Percentiles rank a stretch among this genome's conserved stretches.
Evolutionary conservation across 352 stramenopile species (phyloP).

Genomic region (Saprolegnia diclina): DNA sequence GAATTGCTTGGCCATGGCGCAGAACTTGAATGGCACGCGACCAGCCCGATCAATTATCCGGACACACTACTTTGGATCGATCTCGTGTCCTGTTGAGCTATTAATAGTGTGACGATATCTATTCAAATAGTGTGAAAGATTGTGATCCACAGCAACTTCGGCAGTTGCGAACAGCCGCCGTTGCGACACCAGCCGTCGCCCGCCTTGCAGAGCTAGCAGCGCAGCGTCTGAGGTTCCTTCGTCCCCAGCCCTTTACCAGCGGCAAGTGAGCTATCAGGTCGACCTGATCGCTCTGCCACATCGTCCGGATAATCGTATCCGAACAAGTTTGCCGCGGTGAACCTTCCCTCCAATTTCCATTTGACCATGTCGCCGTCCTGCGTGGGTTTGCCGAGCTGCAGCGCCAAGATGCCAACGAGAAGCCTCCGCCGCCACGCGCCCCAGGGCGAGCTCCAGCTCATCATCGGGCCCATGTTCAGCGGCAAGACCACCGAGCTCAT

Average conservation of each 20-base stretch:
- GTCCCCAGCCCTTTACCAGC: no score
- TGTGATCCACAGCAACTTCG: no score
- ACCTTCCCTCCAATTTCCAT: neutral
- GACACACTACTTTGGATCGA: slow-evolving; percentile 2
- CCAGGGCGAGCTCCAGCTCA: slow-evolving; percentile 66
- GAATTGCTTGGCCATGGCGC: slow-evolving; percentile 44
- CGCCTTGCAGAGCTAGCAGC: no score
- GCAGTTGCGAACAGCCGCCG: no score
- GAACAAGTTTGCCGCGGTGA: neutral
- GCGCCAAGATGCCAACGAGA: slow-evolving; percentile 16
- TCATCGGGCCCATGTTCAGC: slow-evolving; percentile 84
- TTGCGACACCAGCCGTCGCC: no score
- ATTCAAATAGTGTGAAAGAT: no score
- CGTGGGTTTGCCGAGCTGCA: neutral
- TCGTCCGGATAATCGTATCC: neutral
- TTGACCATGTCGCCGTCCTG: slow-evolving; percentile 4
- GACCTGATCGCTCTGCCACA: no score
- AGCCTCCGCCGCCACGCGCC: slow-evolving; percentile 32
- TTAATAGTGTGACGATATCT: neutral
- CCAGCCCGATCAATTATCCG: neutral
- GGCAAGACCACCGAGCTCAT: slow-evolving; percentile 85
- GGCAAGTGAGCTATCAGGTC: no score
- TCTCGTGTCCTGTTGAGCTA: no score
- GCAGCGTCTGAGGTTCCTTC: no score
- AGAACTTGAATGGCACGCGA: neutral